phyloP scores from a whole-genome alignment of 2,329 filamentous ascomycete species.

The Parastagonospora nodorum region DNA sequence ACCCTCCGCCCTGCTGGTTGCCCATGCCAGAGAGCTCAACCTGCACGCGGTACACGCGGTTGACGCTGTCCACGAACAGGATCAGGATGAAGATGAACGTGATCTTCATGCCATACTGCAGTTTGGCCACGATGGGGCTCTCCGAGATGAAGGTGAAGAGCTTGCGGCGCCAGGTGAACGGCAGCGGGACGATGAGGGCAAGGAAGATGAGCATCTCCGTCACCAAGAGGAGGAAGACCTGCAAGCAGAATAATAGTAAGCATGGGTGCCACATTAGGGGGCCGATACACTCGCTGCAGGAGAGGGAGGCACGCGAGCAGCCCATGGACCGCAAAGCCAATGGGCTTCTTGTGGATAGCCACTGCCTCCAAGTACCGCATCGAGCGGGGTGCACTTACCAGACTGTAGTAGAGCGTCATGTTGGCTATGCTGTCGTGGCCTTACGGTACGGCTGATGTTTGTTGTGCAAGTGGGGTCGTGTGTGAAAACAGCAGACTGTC shows the following conservation, averaged over 20 bases:
- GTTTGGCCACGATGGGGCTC: constrained; percentile 80
- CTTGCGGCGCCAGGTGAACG: constrained; percentile 82
- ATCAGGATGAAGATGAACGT: constrained; percentile 99
- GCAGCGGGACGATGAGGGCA: constrained; percentile 82
- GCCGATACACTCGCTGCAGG: not conserved
- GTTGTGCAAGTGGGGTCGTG: constrained; percentile 29
- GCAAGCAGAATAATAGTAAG: constrained; percentile 32
- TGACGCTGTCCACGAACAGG: constrained; percentile 95
- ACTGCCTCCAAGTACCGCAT: not conserved
- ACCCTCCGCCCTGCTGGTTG: constrained; percentile 63
- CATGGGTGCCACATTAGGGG: constrained; percentile 21
- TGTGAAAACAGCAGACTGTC: not conserved
- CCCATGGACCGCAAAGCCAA: constrained; percentile 4
- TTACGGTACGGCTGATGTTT: constrained; percentile 19
- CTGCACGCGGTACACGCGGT: constrained; percentile 95
- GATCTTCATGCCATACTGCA: constrained; percentile 98
- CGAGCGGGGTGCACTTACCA: constrained; percentile 54
- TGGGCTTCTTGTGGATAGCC: constrained; percentile 2
- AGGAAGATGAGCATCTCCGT: constrained; percentile 83
- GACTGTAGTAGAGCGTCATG: constrained; percentile 73
- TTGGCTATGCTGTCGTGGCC: constrained; percentile 47
- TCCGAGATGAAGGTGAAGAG: constrained; percentile 97
- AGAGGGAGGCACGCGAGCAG: constrained; percentile 10
- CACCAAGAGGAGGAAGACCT: constrained; percentile 85
- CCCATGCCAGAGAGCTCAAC: constrained; percentile 77